Base-by-base conservation (phyloP, 1,139 yeast genomes). In the Insectozyma bohioensis region DNA sequence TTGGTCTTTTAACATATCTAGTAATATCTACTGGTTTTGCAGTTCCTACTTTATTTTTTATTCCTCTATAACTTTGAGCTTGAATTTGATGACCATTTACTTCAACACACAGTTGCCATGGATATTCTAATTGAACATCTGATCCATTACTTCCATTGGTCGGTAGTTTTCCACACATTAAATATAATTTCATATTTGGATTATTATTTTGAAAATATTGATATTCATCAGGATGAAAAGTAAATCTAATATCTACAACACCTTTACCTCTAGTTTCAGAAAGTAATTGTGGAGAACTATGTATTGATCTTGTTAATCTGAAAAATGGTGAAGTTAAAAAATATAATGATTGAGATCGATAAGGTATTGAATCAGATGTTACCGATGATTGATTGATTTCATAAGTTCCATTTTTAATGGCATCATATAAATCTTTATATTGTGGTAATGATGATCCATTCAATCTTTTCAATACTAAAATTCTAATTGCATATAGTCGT, bases 21-120 rank as follows among this genome's bases (percentile, higher is more conserved):
- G 85, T 78, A 26, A 82, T 47, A 52, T 84, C 79, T 1, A 83
- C 83, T 0, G 92, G 90, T 36, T 72, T 69, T 1, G 82, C 78
- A 0, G 88, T 75, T 1, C 86, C 86, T 0, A 68, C 65, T 37
- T 67, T 74, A 30, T 76, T 75, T 50, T 80, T 81, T 24, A 81
- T 60, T 2, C 87, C 88, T 44, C 72, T 67, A 16, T 74, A 72
- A 42, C 68, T 73, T 39, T 70, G 78, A 23, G 67, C 67, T 10
- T 11, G 3, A 6, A 79, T 47, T 24, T 57, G 59, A 1, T 43
- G 39, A 2, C 65, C 69, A 46, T 82, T 80, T 18, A 79, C 64
- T 31, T 61, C 63, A 4, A 82, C 56, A 45, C 78, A 84, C 28
- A 76, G 59, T 2, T 82, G 84, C 10, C 56, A 55, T 1, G 90